Base-by-base conservation (phyloP, 2,329 filamentous ascomycete genomes). In the Rhynchosporium graminicola region DNA sequence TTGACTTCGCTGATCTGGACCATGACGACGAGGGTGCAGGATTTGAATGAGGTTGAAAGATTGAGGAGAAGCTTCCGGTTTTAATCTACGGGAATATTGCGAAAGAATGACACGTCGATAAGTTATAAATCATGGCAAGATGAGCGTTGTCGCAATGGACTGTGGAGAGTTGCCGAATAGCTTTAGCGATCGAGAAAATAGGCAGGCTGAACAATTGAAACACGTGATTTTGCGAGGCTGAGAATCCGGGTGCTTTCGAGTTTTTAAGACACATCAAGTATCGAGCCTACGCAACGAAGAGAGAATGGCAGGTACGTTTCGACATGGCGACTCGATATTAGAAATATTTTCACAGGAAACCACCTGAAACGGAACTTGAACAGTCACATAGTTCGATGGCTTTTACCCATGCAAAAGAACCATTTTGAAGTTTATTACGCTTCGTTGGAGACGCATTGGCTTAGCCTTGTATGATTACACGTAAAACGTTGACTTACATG, bases 1-100 rank as follows among this genome's bases (percentile, higher is more conserved):
- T 96, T 96, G 74, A 96, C 91, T 80, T 97, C 92, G 81, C 90
- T 96, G 78, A 95, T 92, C 77, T 92, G 89, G 72, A 94, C 90
- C 90, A 93, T 94, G 70, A 74, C 82, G 76, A 38, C 31, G 56
- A 9, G 47, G 43, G 8, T 58, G 6, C 43, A 36, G 12, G 12
- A 12, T 9, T 58, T 31, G 29, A 45, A 13, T 3, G 29, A 45
- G 56, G 36, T 40, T 15, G n/a, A 10, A 40, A 40, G n/a, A 28
- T 5, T 33, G 15, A 31, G n/a, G 48, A 7, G 40, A 40, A 47
- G 20, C 26, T 50, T 29, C 29, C 36, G 12, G 28, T 38, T 47
- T 46, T 46, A 31, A 62, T 46, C 51, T 20, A 26, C 38, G 29
- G 50, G 46, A 45, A 57, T 26, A 31, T 46, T 57, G 26, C 40